Evolutionary conservation across 2,329 filamentous ascomycete species (phyloP), one percentile per base, ranked within the genome.

Genomic region (Metarhizium brunneum): DNA sequence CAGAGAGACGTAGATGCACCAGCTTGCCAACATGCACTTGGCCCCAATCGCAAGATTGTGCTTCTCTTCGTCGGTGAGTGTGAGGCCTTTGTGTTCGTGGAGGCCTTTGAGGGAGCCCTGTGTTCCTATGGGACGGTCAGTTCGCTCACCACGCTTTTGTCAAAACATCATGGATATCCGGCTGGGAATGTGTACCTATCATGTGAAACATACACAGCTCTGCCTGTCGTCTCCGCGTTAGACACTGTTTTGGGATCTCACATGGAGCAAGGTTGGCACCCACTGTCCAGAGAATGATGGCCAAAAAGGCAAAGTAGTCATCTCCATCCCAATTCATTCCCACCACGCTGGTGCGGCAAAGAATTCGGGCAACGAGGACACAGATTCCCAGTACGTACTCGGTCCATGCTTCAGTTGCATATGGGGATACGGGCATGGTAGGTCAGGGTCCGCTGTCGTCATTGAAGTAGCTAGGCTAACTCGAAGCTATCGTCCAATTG

Each of bases 1-100:
- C 16, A 76, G 59, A 4, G 69, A 69, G 6, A 72, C 65, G 54
- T 76, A 76, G 53, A 69, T 67, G 48, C 67, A 66, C 73, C 73
- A 76, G 11, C 70, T 70, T 2, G 68, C 66, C 45, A 69, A 53
- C 25, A 69, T 63, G 52, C 63, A 67, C 14, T 69, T 69, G 4
- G 60, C 72, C 2, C 73, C 73, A 40, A 68, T 63, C 18, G 64
- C 64, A 0, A 68, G 58, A 35, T 57, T 63, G 1, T 51, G 52
- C 6, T 69, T 67, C 42, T 72, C 58, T 10, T 64, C 60, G 1
- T 65, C 58, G 1, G 64, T 64, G 48, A 76, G 55, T 1, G 62
- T 56, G 14, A 64, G 64, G 35, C 66, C 64, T 7, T 69, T 60
- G 20, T 69, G 64, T 54, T 68, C 58, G 18, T 63, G 65, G 30